Evolutionary conservation across 768 basidiomycete species (phyloP), one percentile per base, ranked within the genome.

Genomic region (Naganishia friedmannii): DNA sequence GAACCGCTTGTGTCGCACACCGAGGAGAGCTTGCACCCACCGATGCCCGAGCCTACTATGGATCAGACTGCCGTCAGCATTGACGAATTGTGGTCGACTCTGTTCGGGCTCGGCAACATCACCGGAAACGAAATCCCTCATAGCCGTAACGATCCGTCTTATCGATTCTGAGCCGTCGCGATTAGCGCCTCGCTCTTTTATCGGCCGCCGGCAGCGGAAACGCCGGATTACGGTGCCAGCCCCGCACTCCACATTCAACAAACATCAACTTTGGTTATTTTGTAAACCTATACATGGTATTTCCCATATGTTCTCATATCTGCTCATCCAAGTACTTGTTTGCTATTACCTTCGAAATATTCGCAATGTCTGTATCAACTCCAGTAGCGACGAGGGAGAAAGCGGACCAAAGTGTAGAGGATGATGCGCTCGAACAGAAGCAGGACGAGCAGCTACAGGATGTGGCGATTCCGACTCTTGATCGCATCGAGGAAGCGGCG

Each of bases 51-150:
- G 26, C 54, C 54, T 2, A 31, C 6, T 13, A 55, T 34, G 54
- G 54, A 55, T 55, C 29, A 55, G 32, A 31, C 28, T 21, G 54
- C 54, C 54, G 32, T 55, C 54, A 55, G 15, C 32, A 55, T 55
- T 34, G 54, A 55, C 26, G 54, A 55, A 32, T 55, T 55, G 19
- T 55, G 54, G 54, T 55, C 54, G 9, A 55, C 29, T 19, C 32
- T 55, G 4, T 55, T 55, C 19, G 54, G 54, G 9, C 54, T 55
- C 54, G 26, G 54, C 29, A 55, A 55, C 19, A 31, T 17, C 2
- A 17, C 29, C 29, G 54, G 32, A 31, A 31, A 55, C 32, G 54
- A 32, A 6, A 51, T n/a, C 21, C 48, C 12, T 3, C 48, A n/a
- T 1, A 51, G 19, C 48, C 48, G 48, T 51, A 23, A 51, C 48